Evolutionary conservation across 1,284 basidiomycete genomes (phyloP), one percentile per base, ranked within the genome.

Genomic region (Rhodotorula sp.): DNA sequence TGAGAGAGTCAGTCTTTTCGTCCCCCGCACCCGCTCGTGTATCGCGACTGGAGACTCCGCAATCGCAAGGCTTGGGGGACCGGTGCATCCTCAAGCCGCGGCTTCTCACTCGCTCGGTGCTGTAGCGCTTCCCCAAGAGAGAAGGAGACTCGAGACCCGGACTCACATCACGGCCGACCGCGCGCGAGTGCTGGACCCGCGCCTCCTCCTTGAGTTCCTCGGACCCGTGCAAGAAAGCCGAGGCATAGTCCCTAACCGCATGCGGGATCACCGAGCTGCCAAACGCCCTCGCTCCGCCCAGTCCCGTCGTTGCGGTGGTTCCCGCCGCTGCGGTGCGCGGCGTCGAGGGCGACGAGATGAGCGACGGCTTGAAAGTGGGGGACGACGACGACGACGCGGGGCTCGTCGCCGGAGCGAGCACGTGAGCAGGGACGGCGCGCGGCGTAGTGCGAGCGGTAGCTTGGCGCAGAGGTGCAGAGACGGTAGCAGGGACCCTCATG

Each of bases 191-290:
- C 79, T 93, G 92, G 71, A 87, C 85, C 64, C 85, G 81, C 72
- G 89, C 88, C 70, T 89, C 91, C 77, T 87, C 84, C 82, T 91
- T 89, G 61, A 93, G 93, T 79, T 92, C 88, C 67, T 89, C 88
- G 57, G 91, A 93, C 52, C 94, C 94, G 80, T 89, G 87, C 47
- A 89, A 80, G 62, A 89, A 56, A 26, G 62, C 62, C 12, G 43
- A 31, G 26, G 62, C 62, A 48, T 31, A 56, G 54, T 63, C 62
- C 62, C 55, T 55, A 18, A 63, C 62, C n/a, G 49, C 38, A 15
- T 45, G 50, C 38, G 50, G 38, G 23, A 47, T n/a, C 43, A 15
- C 19, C 47, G 59, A 60, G 47, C 45, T 48, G 45, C 45, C 59
- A 26, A 60, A 31, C 7, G 47, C 10, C 47, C 45, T 45, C 7